Conservation (phyloP, 352 stramenopile species). For the Blastocystis sp. region DNA sequence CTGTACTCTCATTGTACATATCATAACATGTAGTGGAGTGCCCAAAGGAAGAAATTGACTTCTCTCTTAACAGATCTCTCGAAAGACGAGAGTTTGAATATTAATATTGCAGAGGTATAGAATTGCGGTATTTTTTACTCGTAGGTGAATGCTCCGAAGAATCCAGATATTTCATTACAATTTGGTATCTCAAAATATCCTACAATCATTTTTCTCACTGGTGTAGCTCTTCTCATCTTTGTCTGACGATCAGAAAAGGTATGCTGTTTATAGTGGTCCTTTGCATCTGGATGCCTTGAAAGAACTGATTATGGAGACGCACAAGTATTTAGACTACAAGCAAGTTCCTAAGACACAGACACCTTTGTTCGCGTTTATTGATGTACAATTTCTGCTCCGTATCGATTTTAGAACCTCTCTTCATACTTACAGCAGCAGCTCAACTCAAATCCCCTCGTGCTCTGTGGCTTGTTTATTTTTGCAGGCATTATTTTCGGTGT, state of each 20-base stretch:
- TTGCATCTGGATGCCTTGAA: not conserved
- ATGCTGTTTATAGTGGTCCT: not conserved
- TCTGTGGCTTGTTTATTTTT: not conserved
- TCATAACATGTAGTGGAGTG: conserved; percentile 4
- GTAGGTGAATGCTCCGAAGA: not conserved
- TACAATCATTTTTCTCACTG: not conserved
- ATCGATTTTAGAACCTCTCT: not conserved
- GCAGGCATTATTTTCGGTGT: not conserved
- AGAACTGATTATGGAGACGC: conserved; percentile 4
- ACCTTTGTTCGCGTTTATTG: not conserved
- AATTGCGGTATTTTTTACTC: not conserved
- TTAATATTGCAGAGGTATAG: not conserved
- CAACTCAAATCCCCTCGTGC: not conserved
- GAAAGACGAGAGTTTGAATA: not conserved
- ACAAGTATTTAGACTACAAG: conserved; percentile 5
- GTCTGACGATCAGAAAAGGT: not conserved
- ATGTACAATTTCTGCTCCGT: not conserved
- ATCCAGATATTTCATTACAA: not conserved
- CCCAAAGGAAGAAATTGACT: not conserved
- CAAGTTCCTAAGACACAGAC: not conserved
- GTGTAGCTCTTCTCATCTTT: not conserved
- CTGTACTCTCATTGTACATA: not conserved
- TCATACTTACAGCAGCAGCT: not conserved
- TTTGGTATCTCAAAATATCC: conserved; percentile 10
- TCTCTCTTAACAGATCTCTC: not conserved